Base-by-base conservation (phyloP, 1,139 yeast genomes). In the Candida anutae region DNA sequence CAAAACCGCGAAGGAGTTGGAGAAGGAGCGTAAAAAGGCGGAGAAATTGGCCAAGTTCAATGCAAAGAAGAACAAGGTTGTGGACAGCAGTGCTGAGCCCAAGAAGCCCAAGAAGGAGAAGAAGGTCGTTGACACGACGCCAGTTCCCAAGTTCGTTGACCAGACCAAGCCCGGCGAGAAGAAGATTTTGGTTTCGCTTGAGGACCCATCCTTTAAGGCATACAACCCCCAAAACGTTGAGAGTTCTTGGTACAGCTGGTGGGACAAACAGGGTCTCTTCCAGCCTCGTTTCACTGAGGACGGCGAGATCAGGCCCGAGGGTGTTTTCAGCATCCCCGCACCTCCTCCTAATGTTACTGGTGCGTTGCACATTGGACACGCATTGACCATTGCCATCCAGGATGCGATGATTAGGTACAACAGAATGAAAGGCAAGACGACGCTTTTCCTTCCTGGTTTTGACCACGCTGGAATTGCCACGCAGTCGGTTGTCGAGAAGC, bases 261-360 rank as follows among this genome's bases (percentile, higher is more conserved):
- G 99, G 99, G 80, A 75, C 39, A 69, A 81, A 48, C 71, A 83
- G 55, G 94, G 93, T 13, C 77, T 74, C 46, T 90, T 90, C 48
- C 79, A 81, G 58, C 98, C 99, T 12, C 85, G 83, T 54, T 76
- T 81, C 43, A 70, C 79, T 26, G 71, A 62, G 32, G 77, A 77
- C 43, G 97, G 96, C 27, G 62, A 78, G 30, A 50, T 74, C 40
- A 81, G 80, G 53, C 80, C 90, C 23, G 88, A 77, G 51, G 97
- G 97, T 40, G 54, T 68, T 15, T 90, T 90, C 58, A 72, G 83
- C 38, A 84, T 90, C 46, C 97, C 98, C 23, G 94, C 95, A 15
- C 98, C 98, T 26, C 99, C 99, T 38, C 98, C 98, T 50, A 90
- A 90, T 53, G 95, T 93, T 41, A 90, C 99, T 26, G 98, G 99